phyloP scores from a whole-genome alignment of 2,329 filamentous ascomycete species.

The Ascomycota sp. region DNA sequence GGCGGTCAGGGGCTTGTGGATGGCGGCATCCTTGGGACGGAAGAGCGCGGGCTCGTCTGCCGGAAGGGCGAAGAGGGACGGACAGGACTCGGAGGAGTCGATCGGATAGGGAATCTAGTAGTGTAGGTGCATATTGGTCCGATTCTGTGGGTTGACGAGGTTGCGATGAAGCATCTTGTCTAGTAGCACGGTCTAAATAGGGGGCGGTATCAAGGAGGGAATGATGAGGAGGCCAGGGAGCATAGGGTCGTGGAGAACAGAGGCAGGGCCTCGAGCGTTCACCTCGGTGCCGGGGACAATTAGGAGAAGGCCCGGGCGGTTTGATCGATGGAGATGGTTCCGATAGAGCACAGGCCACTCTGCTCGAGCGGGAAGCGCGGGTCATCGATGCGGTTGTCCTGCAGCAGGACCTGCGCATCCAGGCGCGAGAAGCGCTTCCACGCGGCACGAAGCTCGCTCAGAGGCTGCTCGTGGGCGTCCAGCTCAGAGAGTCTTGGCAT shows the following conservation, averaged over 20 bases:
- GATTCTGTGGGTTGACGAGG: slow-evolving; percentile 50
- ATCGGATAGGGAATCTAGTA: slow-evolving; percentile 44
- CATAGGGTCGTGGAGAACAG: slow-evolving; percentile 42
- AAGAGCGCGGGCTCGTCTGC: slow-evolving; percentile 33
- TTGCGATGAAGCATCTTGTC: slow-evolving; percentile 58
- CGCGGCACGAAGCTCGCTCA: slow-evolving; percentile 42
- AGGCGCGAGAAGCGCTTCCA: slow-evolving; percentile 60
- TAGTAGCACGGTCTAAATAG: slow-evolving; percentile 49
- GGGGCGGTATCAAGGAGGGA: slow-evolving; percentile 50
- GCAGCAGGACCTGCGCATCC: slow-evolving; percentile 27
- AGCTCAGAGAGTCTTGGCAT: slow-evolving; percentile 22
- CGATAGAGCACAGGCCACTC: slow-evolving; percentile 23
- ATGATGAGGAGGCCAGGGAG: slow-evolving; percentile 62
- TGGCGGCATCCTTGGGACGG: slow-evolving; percentile 43
- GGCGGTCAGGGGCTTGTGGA: slow-evolving; percentile 58
- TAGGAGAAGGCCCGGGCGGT: slow-evolving; percentile 22
- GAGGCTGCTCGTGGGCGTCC: slow-evolving; percentile 62
- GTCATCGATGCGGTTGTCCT: slow-evolving; percentile 38
- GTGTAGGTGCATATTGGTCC: slow-evolving; percentile 81
- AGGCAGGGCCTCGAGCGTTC: slow-evolving; percentile 16
- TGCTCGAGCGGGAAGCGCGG: slow-evolving; percentile 16
- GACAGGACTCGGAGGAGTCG: slow-evolving; percentile 26
- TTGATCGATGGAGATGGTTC: slow-evolving; percentile 20
- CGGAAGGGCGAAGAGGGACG: slow-evolving; percentile 33
- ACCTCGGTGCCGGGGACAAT: slow-evolving; percentile 14